These are phyloP conservation scores for Mycena vulgaris DNA, from an alignment of 768 basidiomycete species.

Conservation along the genomic window DNA sequence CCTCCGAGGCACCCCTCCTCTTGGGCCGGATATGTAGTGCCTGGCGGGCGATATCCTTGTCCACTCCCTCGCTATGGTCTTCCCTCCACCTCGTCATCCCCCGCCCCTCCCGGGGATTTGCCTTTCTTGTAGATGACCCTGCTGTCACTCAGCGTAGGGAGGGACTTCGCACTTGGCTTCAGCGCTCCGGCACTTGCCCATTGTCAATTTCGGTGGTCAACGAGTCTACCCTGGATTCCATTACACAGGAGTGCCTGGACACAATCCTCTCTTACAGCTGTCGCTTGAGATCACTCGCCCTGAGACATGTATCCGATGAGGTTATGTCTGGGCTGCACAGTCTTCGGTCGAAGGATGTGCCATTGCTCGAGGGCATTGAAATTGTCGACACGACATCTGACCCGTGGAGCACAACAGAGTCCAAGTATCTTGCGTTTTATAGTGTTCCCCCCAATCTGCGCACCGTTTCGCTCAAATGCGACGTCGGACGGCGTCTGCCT, in stretches of 20 bases:
- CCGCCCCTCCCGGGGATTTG: background rate
- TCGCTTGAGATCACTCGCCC: slow-evolving; percentile 4
- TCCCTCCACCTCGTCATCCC: slow-evolving; percentile 10
- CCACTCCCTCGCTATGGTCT: slow-evolving; percentile 16
- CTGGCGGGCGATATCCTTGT: slow-evolving; percentile 6
- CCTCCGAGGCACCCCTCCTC: background rate
- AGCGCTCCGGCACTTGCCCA: background rate
- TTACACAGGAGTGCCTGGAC: background rate
- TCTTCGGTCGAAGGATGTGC: slow-evolving; percentile 1
- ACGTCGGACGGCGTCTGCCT: background rate
- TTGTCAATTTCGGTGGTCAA: slow-evolving; percentile 1
- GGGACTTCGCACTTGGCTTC: background rate
- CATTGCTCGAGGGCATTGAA: slow-evolving; percentile 8
- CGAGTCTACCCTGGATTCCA: background rate
- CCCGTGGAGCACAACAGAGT: background rate
- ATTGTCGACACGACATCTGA: background rate
- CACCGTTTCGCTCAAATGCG: background rate
- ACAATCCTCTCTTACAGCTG: background rate
- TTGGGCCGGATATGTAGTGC: slow-evolving; percentile 12
- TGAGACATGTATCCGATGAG: background rate
- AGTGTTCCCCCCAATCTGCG: background rate
- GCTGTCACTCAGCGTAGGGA: background rate
- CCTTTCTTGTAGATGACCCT: background rate
- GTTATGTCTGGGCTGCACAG: background rate
- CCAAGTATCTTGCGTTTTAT: background rate